A percentile compares a stretch with the other conserved stretches of the same genome.
phyloP scores from a whole-genome alignment of 257 asterid species.

The Penstemon newberryi region DNA sequence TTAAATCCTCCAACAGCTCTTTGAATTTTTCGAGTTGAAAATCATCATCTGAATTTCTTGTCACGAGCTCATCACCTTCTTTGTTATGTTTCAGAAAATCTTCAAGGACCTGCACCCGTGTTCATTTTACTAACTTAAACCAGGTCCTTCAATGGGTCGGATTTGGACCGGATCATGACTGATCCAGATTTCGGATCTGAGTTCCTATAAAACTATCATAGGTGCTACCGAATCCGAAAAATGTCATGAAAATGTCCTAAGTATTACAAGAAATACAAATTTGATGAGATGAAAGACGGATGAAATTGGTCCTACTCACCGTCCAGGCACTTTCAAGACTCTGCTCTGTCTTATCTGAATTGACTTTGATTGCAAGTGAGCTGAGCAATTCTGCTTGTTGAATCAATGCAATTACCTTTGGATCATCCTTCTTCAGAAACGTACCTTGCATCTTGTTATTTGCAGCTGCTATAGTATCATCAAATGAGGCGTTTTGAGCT shows the following conservation, averaged over 20 bases:
- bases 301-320: conserved; percentile 43
- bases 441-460: conserved; percentile 50
- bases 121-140: conserved; percentile 25
- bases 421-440: conserved; percentile 85
- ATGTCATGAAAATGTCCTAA: conserved; percentile 12
- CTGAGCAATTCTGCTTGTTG: conserved; percentile 94
- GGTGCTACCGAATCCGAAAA: conserved; percentile 7
- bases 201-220: too few relatives aligned
- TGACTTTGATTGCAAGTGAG: conserved; percentile 86
- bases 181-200: too few relatives aligned
- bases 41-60: conserved; percentile 47
- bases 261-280: conserved; percentile 2
- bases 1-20: conserved; percentile 68
- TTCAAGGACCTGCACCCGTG: conserved; percentile 63
- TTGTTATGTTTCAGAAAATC: conserved; percentile 72
- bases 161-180: too few relatives aligned
- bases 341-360: conserved; percentile 72
- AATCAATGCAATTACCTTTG: conserved; percentile 80
- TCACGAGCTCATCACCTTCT: conserved; percentile 50
- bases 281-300: conserved; percentile 11
- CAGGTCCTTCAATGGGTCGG: too few relatives aligned
- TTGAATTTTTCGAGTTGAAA: conserved; percentile 61
- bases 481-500: conserved; percentile 46
- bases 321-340: conserved; percentile 88
- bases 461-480: conserved; percentile 50